A percentile compares a stretch with the other conserved stretches of the same genome.
Conservation (phyloP, 2,329 filamentous ascomycete genomes). For the Fusarium gaditjirri region DNA sequence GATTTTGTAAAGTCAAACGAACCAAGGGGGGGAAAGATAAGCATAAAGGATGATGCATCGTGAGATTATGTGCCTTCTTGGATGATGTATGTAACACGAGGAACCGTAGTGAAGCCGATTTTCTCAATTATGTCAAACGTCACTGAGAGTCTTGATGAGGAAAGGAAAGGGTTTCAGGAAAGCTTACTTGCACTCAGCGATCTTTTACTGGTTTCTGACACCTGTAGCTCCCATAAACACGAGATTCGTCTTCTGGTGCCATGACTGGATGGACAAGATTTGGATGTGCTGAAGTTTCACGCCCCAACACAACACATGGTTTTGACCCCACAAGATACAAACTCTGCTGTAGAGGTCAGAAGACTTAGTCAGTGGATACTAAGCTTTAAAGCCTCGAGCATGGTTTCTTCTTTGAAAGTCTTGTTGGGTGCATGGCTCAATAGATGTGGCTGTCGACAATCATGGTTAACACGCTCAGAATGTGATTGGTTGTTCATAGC, state of each 20-base stretch:
- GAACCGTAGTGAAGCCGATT: not conserved
- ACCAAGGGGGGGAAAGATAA: too few relatives aligned
- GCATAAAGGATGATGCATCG: fast-evolving
- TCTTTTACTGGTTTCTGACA: fast-evolving
- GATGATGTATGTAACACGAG: not conserved
- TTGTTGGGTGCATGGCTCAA: not conserved
- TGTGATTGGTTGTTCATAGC: not conserved
- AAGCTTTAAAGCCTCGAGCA: fast-evolving
- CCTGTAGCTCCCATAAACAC: too few relatives aligned
- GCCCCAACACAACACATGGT: not conserved
- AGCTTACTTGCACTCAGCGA: fast-evolving
- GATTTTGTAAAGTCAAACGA: not conserved
- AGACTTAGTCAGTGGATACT: fast-evolving
- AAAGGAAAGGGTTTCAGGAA: not conserved
- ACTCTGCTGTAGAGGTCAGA: not conserved
- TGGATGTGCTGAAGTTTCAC: not conserved
- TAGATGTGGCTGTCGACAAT: too few relatives aligned
- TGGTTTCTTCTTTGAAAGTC: not conserved
- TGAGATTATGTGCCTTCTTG: not conserved
- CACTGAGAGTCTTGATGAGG: too few relatives aligned
- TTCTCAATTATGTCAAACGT: too few relatives aligned
- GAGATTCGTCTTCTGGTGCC: not conserved
- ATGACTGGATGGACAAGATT: not conserved
- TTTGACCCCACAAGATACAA: not conserved
- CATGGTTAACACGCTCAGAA: fast-evolving